Evolutionary conservation across 2,329 filamentous ascomycete species (phyloP).

Genomic region (Trichoderma arundinaceum): DNA sequence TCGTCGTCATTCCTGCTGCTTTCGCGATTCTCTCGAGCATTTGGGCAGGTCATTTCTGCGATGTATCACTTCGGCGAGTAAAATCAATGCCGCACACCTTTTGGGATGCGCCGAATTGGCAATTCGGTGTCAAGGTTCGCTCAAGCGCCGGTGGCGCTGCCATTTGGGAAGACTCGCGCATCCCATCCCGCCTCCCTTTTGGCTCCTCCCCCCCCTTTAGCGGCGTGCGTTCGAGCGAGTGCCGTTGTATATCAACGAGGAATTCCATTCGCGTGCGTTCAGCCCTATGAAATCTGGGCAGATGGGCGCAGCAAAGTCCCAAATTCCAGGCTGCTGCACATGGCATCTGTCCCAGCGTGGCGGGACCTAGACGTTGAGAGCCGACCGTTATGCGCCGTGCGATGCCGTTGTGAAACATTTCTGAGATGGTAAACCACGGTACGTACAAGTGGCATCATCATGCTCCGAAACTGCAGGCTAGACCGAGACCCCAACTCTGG

Average conservation of each 20-base stretch:
- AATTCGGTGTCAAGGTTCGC: conserved; percentile 9
- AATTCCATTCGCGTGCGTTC: conserved; percentile 7
- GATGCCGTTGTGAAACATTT: not conserved
- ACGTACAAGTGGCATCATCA: too few relatives aligned
- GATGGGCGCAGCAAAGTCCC: not conserved
- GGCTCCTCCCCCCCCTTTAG: conserved; percentile 1
- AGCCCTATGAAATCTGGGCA: conserved; percentile 28
- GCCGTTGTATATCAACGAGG: conserved; percentile 7
- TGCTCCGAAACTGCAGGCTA: not conserved
- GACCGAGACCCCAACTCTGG: conserved; percentile 4
- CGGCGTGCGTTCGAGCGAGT: conserved; percentile 6
- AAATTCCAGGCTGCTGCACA: conserved; percentile 6
- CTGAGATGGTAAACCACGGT: too few relatives aligned
- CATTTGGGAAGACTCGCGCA: not conserved
- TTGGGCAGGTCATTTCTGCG: too few relatives aligned
- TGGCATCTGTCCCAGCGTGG: conserved; percentile 6
- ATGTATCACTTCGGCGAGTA: conserved; percentile 1
- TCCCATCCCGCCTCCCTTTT: conserved; percentile 13
- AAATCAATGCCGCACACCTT: not conserved
- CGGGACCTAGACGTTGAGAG: conserved; percentile 7
- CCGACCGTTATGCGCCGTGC: not conserved
- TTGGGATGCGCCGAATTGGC: conserved; percentile 2
- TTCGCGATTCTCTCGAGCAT: too few relatives aligned
- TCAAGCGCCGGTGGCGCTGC: conserved; percentile 31
- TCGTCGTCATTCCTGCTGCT: too few relatives aligned